Evolutionary conservation across 139 green algal species (phyloP).

Genomic region (Picocystis salinarum): DNA sequence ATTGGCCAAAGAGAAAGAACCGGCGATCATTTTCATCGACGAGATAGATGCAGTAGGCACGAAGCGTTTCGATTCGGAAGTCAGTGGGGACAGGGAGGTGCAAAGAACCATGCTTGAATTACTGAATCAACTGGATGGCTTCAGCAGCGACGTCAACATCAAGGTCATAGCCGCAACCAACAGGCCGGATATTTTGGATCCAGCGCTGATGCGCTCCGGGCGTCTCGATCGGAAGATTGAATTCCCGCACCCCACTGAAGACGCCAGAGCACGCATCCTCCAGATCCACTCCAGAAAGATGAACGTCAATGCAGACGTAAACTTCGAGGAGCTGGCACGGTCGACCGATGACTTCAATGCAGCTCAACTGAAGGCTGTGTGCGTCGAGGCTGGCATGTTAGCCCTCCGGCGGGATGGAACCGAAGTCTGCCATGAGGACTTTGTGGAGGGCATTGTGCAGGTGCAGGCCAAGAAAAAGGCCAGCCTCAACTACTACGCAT

Average conservation of each 20-base stretch:
- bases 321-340: constrained; percentile 94
- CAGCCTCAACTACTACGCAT: constrained; percentile 79
- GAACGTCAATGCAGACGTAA: constrained; percentile 74
- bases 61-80: constrained; percentile 88
- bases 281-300: constrained; percentile 59
- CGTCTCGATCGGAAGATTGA: constrained; percentile 97
- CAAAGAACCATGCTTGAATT: constrained; percentile 97
- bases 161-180: constrained; percentile 98
- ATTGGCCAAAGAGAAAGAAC: constrained; percentile 94
- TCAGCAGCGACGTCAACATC: constrained; percentile 62
- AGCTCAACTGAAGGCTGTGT: constrained; percentile 79
- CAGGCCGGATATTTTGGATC: constrained; percentile 93
- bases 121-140: constrained; percentile 93
- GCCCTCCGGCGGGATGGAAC: constrained; percentile 80
- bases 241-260: constrained; percentile 95
- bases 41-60: constrained; percentile 87
- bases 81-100: constrained; percentile 85
- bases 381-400: constrained; percentile 98
- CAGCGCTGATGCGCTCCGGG: constrained; percentile 84
- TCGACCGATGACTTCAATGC: constrained; percentile 98
- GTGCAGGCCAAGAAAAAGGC: constrained; percentile 99
- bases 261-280: constrained; percentile 90
- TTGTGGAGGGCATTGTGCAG: constrained; percentile 90
- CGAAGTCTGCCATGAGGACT: constrained; percentile 93
- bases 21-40: constrained; percentile 99